phyloP scores from a whole-genome alignment of 495 filamentous ascomycete genomes.

The Talaromyces thailandensis region DNA sequence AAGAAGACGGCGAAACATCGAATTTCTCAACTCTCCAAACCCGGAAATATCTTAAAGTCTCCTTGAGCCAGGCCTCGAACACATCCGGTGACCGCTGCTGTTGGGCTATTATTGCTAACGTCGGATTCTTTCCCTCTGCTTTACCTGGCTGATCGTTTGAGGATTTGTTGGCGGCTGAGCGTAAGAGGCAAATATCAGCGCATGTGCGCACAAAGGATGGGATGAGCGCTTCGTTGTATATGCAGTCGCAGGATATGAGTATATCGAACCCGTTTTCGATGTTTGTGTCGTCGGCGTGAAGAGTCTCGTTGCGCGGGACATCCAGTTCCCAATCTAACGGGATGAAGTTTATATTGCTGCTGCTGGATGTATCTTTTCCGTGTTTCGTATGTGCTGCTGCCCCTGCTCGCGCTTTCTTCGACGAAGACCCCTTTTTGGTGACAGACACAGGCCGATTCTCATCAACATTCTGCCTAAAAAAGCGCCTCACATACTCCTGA shows the following conservation, averaged over 20 bases:
- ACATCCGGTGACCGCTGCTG: constrained; percentile 78
- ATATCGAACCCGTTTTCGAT: constrained; percentile 40
- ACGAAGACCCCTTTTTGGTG: neutral
- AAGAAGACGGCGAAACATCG: neutral
- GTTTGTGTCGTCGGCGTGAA: constrained; percentile 7
- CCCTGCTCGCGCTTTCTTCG: neutral
- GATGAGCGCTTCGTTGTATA: constrained; percentile 82
- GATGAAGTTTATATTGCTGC: constrained; percentile 30
- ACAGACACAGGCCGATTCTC: constrained; percentile 38
- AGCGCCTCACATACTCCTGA: constrained; percentile 71
- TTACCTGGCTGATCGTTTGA: neutral
- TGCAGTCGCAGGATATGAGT: constrained; percentile 77
- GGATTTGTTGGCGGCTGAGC: constrained; percentile 9
- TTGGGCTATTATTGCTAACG: constrained; percentile 70
- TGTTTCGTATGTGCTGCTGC: neutral
- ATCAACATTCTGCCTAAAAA: constrained; percentile 65
- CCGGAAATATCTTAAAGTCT: constrained; percentile 55
- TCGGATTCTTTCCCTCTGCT: constrained; percentile 23
- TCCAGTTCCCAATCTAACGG: constrained; percentile 39
- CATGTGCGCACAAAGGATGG: constrained; percentile 77
- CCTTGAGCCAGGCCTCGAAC: constrained; percentile 71
- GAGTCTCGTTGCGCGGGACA: constrained; percentile 21
- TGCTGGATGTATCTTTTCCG: neutral
- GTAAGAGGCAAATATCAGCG: constrained; percentile 61
- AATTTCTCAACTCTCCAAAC: constrained; percentile 58